Conservation (phyloP, 371 early-diverging fungal species). For the Rhizopus sp. region DNA sequence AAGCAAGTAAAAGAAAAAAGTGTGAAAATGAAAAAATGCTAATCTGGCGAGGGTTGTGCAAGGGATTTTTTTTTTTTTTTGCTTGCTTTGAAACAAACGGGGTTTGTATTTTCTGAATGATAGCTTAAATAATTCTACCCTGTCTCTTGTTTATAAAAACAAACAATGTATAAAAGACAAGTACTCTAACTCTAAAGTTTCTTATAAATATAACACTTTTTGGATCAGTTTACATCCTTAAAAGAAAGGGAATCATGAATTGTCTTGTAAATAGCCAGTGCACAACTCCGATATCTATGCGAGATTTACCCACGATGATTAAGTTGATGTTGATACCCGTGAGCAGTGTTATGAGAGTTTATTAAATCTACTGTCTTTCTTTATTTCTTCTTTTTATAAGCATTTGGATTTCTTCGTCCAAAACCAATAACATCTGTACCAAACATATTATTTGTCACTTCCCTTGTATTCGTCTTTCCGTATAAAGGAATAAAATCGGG, state of each 20-base stretch:
- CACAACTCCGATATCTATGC: background rate
- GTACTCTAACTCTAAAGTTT: background rate
- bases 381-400: conserved; percentile 47
- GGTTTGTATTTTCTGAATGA: background rate
- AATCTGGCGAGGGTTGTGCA: background rate
- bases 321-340: no score
- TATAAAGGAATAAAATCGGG: conserved; percentile 75
- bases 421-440: conserved; percentile 79
- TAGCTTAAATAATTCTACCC: background rate
- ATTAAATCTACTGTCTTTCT: background rate
- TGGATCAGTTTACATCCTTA: background rate
- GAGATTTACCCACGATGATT: background rate
- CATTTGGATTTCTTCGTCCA: conserved; percentile 90
- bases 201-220: background rate
- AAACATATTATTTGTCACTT: conserved; percentile 57
- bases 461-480: conserved; percentile 50
- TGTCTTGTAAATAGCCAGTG: background rate
- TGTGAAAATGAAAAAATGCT: background rate
- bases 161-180: background rate
- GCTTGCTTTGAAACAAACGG: background rate
- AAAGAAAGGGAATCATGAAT: background rate
- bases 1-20: no score
- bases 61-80: background rate
- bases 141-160: no score
- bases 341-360: background rate